phyloP scores from a whole-genome alignment of 306 rosid species.

The Comarum palustre region DNA sequence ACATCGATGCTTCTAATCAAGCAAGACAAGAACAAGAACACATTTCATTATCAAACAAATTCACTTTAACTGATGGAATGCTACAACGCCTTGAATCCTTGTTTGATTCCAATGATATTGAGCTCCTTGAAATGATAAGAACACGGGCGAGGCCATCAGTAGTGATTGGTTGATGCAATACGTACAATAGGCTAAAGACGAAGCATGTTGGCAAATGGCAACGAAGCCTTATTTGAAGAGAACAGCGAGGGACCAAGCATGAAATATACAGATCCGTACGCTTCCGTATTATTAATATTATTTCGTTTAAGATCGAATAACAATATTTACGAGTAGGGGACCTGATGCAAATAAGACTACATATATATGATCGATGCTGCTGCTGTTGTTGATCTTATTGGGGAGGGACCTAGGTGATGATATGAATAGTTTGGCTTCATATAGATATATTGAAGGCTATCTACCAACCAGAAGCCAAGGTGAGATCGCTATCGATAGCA shows the following conservation, averaged over 20 bases:
- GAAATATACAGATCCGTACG: background rate
- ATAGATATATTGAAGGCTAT: background rate
- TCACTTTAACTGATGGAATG: background rate
- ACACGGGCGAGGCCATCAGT: background rate
- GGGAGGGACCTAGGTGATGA: background rate
- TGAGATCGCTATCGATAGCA: slow-evolving; percentile 33
- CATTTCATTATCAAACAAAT: background rate
- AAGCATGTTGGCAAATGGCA: background rate
- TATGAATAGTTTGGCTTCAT: slow-evolving; percentile 10
- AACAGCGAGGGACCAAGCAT: background rate
- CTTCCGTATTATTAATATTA: background rate
- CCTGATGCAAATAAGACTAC: slow-evolving; percentile 5
- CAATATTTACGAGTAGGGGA: background rate
- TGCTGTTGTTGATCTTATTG: slow-evolving; percentile 13
- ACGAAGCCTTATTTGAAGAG: slow-evolving; percentile 1
- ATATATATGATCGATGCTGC: background rate
- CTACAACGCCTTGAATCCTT: background rate
- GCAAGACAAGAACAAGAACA: background rate
- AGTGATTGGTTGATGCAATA: background rate
- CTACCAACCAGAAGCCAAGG: slow-evolving; percentile 17
- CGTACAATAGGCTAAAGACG: background rate
- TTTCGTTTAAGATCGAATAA: background rate
- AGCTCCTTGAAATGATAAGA: background rate
- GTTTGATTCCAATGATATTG: background rate
- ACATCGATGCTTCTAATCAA: background rate